A percentile compares a stretch with the other conserved stretches of the same genome.
These are phyloP conservation scores for Fusarium odoratissimum DNA, from an alignment of 2,329 filamentous ascomycete species.

Conservation along the genomic window DNA sequence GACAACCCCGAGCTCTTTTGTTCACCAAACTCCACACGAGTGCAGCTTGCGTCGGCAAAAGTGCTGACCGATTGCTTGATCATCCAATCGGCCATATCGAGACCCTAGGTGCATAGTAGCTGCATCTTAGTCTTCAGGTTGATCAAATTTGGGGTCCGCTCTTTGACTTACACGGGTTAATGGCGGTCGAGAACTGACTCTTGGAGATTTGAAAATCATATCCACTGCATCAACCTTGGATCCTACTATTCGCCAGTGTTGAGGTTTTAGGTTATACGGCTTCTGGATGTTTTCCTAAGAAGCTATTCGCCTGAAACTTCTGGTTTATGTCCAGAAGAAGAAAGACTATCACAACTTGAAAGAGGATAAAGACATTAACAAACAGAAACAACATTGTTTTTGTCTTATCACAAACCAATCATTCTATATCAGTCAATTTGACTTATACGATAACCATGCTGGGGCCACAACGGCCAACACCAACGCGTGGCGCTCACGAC, in stretches of 20 bases:
- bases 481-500: slow-evolving; percentile 31
- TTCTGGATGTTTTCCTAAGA: neutral
- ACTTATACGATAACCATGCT: slow-evolving; percentile 35
- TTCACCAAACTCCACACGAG: slow-evolving; percentile 20
- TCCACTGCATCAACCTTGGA: neutral
- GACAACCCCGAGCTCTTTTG: neutral
- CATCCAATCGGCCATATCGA: slow-evolving; percentile 20
- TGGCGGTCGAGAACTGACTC: neutral
- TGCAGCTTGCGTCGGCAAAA: slow-evolving; percentile 17
- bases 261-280: neutral
- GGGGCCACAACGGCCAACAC: slow-evolving; percentile 33
- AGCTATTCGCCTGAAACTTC: neutral
- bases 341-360: neutral
- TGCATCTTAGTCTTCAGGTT: slow-evolving; percentile 11
- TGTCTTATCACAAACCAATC: neutral
- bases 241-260: neutral
- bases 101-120: slow-evolving; percentile 15
- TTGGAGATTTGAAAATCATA: neutral
- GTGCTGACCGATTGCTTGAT: slow-evolving; percentile 16
- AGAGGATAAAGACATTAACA: neutral
- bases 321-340: neutral
- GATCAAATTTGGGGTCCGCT: slow-evolving; percentile 16
- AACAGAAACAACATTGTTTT: neutral
- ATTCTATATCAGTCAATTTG: neutral
- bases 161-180: slow-evolving; percentile 30